A percentile compares a stretch with the other conserved stretches of the same genome.
phyloP scores from a whole-genome alignment of 106 monocot species.

The Alisma plantagoaquatica region DNA sequence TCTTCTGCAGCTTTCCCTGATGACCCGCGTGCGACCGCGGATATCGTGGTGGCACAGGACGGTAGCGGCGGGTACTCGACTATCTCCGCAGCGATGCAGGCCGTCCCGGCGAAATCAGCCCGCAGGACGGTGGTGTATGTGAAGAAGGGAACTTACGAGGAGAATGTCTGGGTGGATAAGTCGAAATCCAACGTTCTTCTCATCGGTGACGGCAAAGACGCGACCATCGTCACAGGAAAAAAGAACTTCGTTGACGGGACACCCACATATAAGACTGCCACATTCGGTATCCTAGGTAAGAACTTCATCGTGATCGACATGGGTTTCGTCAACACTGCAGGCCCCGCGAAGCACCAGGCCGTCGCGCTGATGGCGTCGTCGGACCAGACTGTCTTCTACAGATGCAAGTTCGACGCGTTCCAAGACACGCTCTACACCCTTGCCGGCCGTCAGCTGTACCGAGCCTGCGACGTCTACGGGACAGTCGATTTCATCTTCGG shows the following conservation, averaged over 20 bases:
- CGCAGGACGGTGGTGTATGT: slow-evolving; percentile 52
- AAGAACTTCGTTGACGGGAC: slow-evolving; percentile 33
- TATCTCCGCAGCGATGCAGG: slow-evolving; percentile 30
- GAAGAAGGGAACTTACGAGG: slow-evolving; percentile 43
- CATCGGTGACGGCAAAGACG: slow-evolving; percentile 39
- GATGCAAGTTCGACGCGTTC: background rate
- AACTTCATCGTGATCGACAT: slow-evolving; percentile 13
- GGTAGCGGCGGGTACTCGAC: slow-evolving; percentile 37
- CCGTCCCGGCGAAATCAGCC: slow-evolving; percentile 12
- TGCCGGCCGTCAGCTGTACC: background rate
- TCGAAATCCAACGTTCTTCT: slow-evolving; percentile 26
- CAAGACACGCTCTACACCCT: slow-evolving; percentile 5
- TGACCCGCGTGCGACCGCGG: slow-evolving; percentile 13
- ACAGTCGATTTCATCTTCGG: slow-evolving; percentile 8
- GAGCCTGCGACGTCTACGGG: slow-evolving; percentile 7
- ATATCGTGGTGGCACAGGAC: slow-evolving; percentile 45
- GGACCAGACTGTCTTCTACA: background rate
- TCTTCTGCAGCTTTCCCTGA: background rate
- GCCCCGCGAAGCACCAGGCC: slow-evolving; percentile 24
- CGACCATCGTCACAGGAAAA: slow-evolving; percentile 32
- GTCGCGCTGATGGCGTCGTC: background rate
- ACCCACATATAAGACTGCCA: slow-evolving; percentile 27
- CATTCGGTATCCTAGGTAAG: slow-evolving; percentile 34
- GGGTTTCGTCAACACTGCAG: slow-evolving; percentile 58
- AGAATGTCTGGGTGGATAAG: slow-evolving; percentile 26